These are phyloP conservation scores for Malbranchea zuffiana DNA, from an alignment of 2,329 filamentous ascomycete species.

Conservation along the genomic window DNA sequence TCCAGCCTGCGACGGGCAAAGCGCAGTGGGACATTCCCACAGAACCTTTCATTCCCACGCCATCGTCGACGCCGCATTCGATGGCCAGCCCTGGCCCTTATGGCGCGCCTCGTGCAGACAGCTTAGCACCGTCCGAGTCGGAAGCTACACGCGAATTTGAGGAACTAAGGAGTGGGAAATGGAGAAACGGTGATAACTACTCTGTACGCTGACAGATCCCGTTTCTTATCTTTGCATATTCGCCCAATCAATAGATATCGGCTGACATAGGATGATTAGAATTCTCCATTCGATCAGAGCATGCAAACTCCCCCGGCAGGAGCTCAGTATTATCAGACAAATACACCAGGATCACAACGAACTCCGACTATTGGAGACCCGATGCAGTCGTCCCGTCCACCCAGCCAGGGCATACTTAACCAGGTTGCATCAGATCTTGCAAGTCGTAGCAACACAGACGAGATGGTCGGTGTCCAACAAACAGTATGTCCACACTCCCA, in stretches of 20 bases:
- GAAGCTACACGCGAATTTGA: slow-evolving; percentile 14
- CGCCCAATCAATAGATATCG: neutral
- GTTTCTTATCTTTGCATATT: neutral
- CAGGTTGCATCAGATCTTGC: slow-evolving; percentile 14
- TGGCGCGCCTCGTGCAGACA: slow-evolving; percentile 11
- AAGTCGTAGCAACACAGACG: slow-evolving; percentile 5
- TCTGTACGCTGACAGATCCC: slow-evolving; percentile 8
- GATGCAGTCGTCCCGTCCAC: slow-evolving; percentile 9
- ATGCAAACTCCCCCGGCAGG: slow-evolving; percentile 8
- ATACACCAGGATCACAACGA: slow-evolving; percentile 8
- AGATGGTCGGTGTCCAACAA: slow-evolving; percentile 7
- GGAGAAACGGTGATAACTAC: slow-evolving; percentile 9
- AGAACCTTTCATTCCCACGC: slow-evolving; percentile 29
- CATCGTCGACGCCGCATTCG: slow-evolving; percentile 20
- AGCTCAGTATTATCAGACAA: slow-evolving; percentile 9
- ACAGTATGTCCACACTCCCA: too few species aligned
- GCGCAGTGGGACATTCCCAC: slow-evolving; percentile 34
- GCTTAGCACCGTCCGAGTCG: slow-evolving; percentile 11
- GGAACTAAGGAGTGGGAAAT: slow-evolving; percentile 13
- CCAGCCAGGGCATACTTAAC: slow-evolving; percentile 12
- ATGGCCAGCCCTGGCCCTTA: slow-evolving; percentile 16
- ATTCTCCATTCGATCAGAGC: slow-evolving; percentile 7
- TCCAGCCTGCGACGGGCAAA: slow-evolving; percentile 30
- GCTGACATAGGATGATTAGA: slow-evolving; percentile 3
- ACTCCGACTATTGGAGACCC: slow-evolving; percentile 8